A percentile compares a stretch with the other conserved stretches of the same genome.
Conservation (phyloP, 2,329 filamentous ascomycete genomes). For the Fusarium albosuccineum region DNA sequence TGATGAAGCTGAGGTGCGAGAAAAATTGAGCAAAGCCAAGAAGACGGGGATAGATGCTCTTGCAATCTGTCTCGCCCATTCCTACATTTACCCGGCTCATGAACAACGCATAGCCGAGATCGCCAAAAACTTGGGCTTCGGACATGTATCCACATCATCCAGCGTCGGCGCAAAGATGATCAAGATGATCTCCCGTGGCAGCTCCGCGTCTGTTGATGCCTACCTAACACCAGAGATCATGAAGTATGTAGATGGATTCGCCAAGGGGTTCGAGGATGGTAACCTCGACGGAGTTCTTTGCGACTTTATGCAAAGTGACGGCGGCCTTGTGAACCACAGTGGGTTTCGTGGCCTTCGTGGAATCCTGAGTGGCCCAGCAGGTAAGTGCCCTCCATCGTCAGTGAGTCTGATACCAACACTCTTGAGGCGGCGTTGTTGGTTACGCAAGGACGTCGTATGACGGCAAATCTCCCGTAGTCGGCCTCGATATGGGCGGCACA, state of each 20-base stretch:
- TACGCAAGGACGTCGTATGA: constrained; percentile 82
- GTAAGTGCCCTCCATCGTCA: constrained; percentile 43
- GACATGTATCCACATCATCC: constrained; percentile 35
- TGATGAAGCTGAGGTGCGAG: constrained; percentile 67
- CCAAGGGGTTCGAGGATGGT: constrained; percentile 48
- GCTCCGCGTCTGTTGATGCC: constrained; percentile 56
- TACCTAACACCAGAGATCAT: constrained; percentile 56
- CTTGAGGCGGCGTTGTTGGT: constrained; percentile 72
- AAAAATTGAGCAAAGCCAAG: constrained; percentile 65
- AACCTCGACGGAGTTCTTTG: constrained; percentile 29
- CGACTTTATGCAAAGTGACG: constrained; percentile 64
- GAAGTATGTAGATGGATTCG: constrained; percentile 49
- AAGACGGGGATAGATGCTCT: constrained; percentile 61
- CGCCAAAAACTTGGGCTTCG: constrained; percentile 52
- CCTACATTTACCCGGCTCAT: constrained; percentile 72
- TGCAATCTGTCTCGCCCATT: constrained; percentile 77
- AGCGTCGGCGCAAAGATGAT: constrained; percentile 47
- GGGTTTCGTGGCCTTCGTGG: constrained; percentile 77
- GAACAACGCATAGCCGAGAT: constrained; percentile 52
- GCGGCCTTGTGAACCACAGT: constrained; percentile 65
- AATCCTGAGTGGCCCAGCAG: constrained; percentile 81
- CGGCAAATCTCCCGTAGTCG: constrained; percentile 78
- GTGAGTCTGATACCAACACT: too few relatives aligned
- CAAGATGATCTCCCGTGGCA: constrained; percentile 57
- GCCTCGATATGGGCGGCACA: constrained; percentile 81